Evolutionary conservation across 495 filamentous ascomycete species (phyloP).

Genomic region (Penicillium diatomitis): DNA sequence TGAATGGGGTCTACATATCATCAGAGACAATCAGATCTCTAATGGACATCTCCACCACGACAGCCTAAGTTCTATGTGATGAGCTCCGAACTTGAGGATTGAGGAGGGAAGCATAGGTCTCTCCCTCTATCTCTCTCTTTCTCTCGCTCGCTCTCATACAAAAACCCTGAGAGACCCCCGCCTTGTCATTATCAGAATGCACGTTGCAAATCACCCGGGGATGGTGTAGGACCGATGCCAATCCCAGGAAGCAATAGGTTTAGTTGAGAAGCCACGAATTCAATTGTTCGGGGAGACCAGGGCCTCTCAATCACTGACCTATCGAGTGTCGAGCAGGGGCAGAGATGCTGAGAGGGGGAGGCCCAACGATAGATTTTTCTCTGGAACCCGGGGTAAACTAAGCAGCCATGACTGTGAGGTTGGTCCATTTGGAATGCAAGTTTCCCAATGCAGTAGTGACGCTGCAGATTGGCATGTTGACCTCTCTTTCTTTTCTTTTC

Average conservation of each 20-base stretch:
- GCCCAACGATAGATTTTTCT: neutral
- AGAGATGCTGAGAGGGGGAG: neutral
- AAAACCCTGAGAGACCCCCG: constrained; percentile 1
- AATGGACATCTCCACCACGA: no score
- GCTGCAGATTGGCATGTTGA: neutral
- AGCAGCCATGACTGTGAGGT: constrained; percentile 2
- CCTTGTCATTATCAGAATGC: neutral
- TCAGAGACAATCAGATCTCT: no score
- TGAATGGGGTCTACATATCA: no score
- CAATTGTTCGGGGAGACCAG: neutral
- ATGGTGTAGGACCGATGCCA: constrained; percentile 10
- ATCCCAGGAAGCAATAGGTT: neutral
- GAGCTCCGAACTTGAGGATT: neutral
- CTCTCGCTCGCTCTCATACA: neutral
- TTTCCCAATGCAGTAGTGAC: neutral
- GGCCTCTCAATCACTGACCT: neutral
- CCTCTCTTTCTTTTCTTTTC: neutral
- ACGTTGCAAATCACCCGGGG: constrained; percentile 8
- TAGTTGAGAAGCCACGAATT: neutral
- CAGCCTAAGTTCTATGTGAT: no score
- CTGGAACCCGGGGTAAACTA: neutral
- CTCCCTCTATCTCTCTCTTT: no score
- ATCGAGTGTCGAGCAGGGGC: neutral
- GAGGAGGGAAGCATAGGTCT: neutral
- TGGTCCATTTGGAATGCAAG: neutral